A percentile compares a stretch with the other conserved stretches of the same genome.
Evolutionary conservation across 306 rosid species (phyloP).

Genomic region (Alnus glutinosa): DNA sequence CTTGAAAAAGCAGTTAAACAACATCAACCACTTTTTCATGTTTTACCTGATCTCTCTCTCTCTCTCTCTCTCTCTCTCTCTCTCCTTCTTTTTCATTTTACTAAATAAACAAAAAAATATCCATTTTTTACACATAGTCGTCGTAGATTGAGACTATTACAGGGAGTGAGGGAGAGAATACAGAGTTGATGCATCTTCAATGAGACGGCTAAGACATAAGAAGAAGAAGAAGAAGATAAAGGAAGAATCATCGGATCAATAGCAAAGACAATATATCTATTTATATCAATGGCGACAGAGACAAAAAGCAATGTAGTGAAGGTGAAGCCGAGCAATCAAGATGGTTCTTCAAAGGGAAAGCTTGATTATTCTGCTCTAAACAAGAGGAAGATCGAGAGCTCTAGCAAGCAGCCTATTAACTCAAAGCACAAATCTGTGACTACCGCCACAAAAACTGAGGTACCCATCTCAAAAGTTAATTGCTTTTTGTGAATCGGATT

Average conservation of each 20-base stretch:
- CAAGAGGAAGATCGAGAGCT: conserved; percentile 53
- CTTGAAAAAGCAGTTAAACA: conserved; percentile 30
- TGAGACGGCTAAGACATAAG: conserved; percentile 13
- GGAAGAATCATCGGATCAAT: conserved; percentile 35
- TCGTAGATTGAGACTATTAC: not conserved
- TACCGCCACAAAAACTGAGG: conserved; percentile 61
- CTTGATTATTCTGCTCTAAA: conserved; percentile 47
- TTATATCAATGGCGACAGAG: conserved; percentile 52
- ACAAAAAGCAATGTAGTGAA: conserved; percentile 41
- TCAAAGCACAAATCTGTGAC: conserved; percentile 56
- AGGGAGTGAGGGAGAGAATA: too few relatives aligned
- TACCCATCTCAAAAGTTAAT: conserved; percentile 31
- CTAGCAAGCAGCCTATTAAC: conserved; percentile 50
- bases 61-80: not conserved
- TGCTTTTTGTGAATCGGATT: conserved; percentile 13
- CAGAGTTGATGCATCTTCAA: conserved; percentile 24
- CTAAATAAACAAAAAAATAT: not conserved
- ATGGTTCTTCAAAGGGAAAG: conserved; percentile 62
- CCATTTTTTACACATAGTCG: not conserved
- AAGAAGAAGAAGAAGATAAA: conserved; percentile 3
- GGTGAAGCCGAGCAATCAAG: conserved; percentile 47
- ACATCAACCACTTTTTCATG: conserved; percentile 7
- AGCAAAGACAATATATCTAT: not conserved
- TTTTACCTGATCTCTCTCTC: not conserved
- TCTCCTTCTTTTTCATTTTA: not conserved